phyloP scores from a whole-genome alignment of 73 alveolate species.

The Uronychia binucleata region DNA sequence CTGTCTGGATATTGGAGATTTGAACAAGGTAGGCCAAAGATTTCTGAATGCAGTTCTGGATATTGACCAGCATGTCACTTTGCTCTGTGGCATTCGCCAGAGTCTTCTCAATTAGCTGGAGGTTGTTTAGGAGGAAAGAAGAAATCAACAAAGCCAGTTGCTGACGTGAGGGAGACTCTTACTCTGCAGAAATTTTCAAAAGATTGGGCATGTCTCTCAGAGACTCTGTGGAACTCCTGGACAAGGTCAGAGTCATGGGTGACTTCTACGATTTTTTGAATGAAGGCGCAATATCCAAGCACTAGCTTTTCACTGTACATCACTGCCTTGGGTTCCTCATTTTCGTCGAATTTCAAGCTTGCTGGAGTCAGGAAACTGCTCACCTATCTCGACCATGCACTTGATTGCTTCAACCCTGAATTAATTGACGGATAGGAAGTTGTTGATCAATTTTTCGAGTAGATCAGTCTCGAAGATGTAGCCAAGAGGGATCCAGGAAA shows the following conservation, averaged over 20 bases:
- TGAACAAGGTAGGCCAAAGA: constrained; percentile 57
- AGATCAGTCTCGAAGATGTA: constrained; percentile 79
- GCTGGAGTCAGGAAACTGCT: neutral
- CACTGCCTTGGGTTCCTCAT: neutral
- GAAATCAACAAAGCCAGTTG: constrained; percentile 37
- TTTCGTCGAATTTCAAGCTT: neutral
- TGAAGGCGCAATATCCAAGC: constrained; percentile 36
- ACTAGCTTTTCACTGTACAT: constrained; percentile 30
- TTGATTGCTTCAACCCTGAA: constrained; percentile 83
- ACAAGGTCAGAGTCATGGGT: constrained; percentile 30
- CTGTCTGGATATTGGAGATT: constrained; percentile 53
- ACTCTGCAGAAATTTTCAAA: constrained; percentile 47
- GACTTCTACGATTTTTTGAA: constrained; percentile 41
- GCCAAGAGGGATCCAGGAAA: constrained; percentile 83
- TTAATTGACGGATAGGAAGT: constrained; percentile 50
- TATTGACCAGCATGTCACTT: neutral
- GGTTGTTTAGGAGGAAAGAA: constrained; percentile 18
- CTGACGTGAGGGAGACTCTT: neutral
- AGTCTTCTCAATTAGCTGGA: constrained; percentile 34
- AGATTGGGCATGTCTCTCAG: constrained; percentile 1
- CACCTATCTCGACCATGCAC: constrained; percentile 72
- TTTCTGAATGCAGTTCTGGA: constrained; percentile 16
- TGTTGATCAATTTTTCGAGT: constrained; percentile 28
- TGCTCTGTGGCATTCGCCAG: constrained; percentile 18
- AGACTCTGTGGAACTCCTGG: constrained; percentile 25